Base-by-base conservation (phyloP, 805 yeast species). In the Starmerella geochares region DNA sequence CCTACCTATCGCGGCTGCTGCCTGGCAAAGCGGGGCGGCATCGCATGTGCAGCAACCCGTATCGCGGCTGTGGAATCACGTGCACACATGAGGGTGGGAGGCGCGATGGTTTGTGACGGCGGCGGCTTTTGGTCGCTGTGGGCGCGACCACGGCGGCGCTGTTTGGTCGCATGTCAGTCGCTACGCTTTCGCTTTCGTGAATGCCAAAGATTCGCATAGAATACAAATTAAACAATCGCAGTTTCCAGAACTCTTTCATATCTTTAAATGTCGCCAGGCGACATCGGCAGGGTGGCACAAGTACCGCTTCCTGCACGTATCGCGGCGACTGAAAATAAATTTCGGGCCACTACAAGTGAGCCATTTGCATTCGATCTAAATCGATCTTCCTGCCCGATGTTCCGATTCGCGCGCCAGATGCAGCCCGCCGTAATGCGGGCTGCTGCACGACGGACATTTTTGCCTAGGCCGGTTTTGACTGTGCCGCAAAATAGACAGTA, bases 221-320 rank as follows among this genome's bases (percentile, higher is more conserved):
- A n/a, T n/a, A n/a, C n/a, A n/a, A n/a, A n/a, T n/a, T n/a, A n/a
- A n/a, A n/a, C n/a, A n/a, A n/a, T n/a, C n/a, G n/a, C n/a, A n/a
- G n/a, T n/a, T n/a, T n/a, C n/a, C n/a, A n/a, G n/a, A n/a, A n/a
- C n/a, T n/a, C n/a, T n/a, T n/a, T n/a, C n/a, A n/a, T n/a, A n/a
- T n/a, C n/a, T n/a, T n/a, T n/a, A n/a, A n/a, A n/a, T n/a, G n/a
- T n/a, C n/a, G n/a, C n/a, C n/a, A n/a, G n/a, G n/a, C n/a, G n/a
- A n/a, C n/a, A n/a, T n/a, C n/a, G n/a, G n/a, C n/a, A n/a, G n/a
- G n/a, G n/a, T n/a, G n/a, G n/a, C n/a, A n/a, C n/a, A n/a, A n/a
- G n/a, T n/a, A n/a, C n/a, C n/a, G n/a, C n/a, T n/a, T n/a, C n/a
- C 20, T 40, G 32, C 35, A 27, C 44, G 44, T 40, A 40, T 40